Evolutionary conservation across 192 early-diverging fungal genomes (phyloP).

Genomic region (Rhizoclosmatium globosum): DNA sequence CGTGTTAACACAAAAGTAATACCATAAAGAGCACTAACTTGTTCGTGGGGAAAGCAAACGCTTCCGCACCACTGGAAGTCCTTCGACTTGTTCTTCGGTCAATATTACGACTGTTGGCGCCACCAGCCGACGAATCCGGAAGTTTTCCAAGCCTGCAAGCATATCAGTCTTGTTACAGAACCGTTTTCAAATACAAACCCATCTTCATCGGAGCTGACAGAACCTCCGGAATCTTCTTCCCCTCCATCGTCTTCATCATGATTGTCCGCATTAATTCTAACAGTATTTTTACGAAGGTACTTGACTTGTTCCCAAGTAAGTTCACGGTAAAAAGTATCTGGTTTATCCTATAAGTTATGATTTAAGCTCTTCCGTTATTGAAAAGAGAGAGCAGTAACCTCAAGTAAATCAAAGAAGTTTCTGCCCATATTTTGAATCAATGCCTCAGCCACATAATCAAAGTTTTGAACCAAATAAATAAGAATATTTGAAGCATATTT

Average conservation of each 20-base stretch:
- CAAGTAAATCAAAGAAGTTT: conserved; percentile 67
- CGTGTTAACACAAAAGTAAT: neutral
- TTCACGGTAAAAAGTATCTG: conserved; percentile 68
- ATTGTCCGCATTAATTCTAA: conserved; percentile 47
- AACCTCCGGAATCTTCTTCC: conserved; percentile 44
- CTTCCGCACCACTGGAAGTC: neutral
- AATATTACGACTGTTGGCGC: neutral
- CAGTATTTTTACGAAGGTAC: conserved; percentile 62
- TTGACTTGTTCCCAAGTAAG: conserved; percentile 66
- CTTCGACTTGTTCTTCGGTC: neutral
- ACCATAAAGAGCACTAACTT: neutral
- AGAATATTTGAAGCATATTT: conserved; percentile 60
- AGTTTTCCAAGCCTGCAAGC: neutral
- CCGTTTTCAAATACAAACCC: conserved; percentile 9
- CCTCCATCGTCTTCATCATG: conserved; percentile 5
- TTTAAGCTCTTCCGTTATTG: neutral
- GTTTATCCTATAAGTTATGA: conserved; percentile 45
- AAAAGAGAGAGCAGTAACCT: conserved; percentile 41
- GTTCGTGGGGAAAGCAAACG: conserved; percentile 4
- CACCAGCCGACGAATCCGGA: neutral
- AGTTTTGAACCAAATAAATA: conserved; percentile 56
- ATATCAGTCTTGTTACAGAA: neutral
- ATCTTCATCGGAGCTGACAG: conserved; percentile 48
- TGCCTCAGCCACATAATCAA: conserved; percentile 52
- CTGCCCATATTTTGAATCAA: conserved; percentile 62